These are phyloP conservation scores for Suillus subaureus DNA, from an alignment of 768 basidiomycete species.

Conservation along the genomic window DNA sequence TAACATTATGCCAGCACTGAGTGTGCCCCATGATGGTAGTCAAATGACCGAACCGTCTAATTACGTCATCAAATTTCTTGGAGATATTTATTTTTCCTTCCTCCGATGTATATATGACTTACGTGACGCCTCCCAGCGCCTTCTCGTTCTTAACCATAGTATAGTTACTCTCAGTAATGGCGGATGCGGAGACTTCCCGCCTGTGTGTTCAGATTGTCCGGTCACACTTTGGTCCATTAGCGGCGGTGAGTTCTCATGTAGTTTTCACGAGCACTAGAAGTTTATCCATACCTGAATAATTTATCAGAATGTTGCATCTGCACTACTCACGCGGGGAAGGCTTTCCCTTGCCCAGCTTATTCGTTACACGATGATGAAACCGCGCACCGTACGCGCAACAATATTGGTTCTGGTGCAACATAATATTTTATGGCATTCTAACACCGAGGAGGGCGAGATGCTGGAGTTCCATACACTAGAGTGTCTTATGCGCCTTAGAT, in stretches of 20 bases:
- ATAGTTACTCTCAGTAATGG: constrained; percentile 44
- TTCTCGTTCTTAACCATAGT: neutral
- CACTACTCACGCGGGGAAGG: constrained; percentile 80
- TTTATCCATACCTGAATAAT: constrained; percentile 9
- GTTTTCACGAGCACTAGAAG: neutral
- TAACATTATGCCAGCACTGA: too few relatives aligned
- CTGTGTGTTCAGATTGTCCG: constrained; percentile 65
- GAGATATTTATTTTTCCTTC: neutral
- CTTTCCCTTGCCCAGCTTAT: constrained; percentile 70
- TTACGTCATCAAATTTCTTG: neutral
- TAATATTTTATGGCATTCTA: constrained; percentile 86
- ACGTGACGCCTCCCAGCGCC: neutral
- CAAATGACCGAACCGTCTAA: neutral
- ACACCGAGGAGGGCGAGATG: constrained; percentile 67
- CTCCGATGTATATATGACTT: neutral
- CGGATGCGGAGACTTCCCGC: constrained; percentile 60
- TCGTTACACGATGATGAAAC: constrained; percentile 68
- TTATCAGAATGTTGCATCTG: constrained; percentile 68
- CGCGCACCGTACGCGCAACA: constrained; percentile 66
- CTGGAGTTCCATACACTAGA: constrained; percentile 84
- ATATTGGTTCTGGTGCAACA: constrained; percentile 87
- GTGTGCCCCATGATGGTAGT: too few relatives aligned
- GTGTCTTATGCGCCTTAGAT: constrained; percentile 79
- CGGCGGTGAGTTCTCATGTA: constrained; percentile 51
- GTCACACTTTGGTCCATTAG: constrained; percentile 66